Conservation (phyloP, 2,329 filamentous ascomycete genomes). For the Exophiala spinifera region DNA sequence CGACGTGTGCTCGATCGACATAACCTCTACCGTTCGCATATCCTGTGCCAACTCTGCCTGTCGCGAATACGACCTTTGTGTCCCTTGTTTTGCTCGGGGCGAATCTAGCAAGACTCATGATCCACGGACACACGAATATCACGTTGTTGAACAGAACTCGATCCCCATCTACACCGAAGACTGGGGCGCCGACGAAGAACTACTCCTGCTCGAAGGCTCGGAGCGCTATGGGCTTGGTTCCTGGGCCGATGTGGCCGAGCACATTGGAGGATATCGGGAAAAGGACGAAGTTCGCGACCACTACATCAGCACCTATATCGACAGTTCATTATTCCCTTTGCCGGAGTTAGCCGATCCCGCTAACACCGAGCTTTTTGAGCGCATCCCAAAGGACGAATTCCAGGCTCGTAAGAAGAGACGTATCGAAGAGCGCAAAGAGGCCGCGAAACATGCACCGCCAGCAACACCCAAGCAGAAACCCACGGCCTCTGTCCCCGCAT, state of each 20-base stretch:
- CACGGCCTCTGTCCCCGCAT: conserved; percentile 89
- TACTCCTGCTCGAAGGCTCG: conserved; percentile 87
- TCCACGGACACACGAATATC: conserved; percentile 79
- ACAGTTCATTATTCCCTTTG: conserved; percentile 79
- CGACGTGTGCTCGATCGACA: conserved; percentile 93
- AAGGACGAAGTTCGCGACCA: conserved; percentile 97
- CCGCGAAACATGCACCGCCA: conserved; percentile 76
- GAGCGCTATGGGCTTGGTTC: conserved; percentile 96
- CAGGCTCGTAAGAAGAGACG: conserved; percentile 87
- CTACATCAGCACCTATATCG: conserved; percentile 82
- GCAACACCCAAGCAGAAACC: conserved; percentile 91
- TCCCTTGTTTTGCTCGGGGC: conserved; percentile 86
- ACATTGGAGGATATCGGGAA: conserved; percentile 89
- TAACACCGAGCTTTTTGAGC: conserved; percentile 73
- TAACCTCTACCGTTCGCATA: conserved; percentile 96
- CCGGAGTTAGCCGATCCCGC: conserved; percentile 80
- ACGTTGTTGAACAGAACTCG: conserved; percentile 96
- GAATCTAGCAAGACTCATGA: conserved; percentile 79
- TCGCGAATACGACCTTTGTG: conserved; percentile 94
- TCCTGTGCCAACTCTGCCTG: conserved; percentile 80
- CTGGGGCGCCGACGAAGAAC: conserved; percentile 96
- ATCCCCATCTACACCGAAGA: conserved; percentile 93
- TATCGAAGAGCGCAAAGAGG: conserved; percentile 88
- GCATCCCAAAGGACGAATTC: conserved; percentile 86
- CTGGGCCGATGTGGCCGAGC: conserved; percentile 96